phyloP scores from a whole-genome alignment of 768 basidiomycete genomes.

The Pleurotus platypus region DNA sequence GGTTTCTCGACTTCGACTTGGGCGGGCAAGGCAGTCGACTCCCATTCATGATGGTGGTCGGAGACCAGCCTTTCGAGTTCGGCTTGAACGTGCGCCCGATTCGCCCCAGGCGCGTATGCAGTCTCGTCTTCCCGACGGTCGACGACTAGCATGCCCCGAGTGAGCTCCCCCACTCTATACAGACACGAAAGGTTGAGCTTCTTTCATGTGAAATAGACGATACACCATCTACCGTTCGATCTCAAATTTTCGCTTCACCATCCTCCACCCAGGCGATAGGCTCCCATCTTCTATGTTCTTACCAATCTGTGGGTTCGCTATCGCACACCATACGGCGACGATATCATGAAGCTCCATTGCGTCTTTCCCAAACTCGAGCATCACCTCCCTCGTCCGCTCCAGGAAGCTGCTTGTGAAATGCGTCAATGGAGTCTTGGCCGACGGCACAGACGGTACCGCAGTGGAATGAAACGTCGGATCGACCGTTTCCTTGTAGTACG shows the following conservation, averaged over 20 bases:
- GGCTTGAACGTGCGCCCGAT: slow-evolving; percentile 60
- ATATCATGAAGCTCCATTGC: slow-evolving; percentile 91
- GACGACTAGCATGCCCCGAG: slow-evolving; percentile 84
- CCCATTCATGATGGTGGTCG: slow-evolving; percentile 31
- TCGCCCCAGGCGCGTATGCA: slow-evolving; percentile 64
- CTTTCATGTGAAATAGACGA: background rate
- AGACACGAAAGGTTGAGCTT: background rate
- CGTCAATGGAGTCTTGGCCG: slow-evolving; percentile 52
- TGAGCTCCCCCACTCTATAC: slow-evolving; percentile 67
- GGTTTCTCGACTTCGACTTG: slow-evolving; percentile 44
- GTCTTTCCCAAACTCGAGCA: slow-evolving; percentile 79
- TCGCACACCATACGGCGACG: slow-evolving; percentile 84
- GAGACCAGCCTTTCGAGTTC: slow-evolving; percentile 35
- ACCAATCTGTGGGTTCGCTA: slow-evolving; percentile 56
- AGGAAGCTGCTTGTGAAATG: slow-evolving; percentile 83
- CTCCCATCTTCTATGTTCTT: slow-evolving; percentile 20
- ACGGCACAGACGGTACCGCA: slow-evolving; percentile 38
- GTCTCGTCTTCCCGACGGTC: slow-evolving; percentile 67
- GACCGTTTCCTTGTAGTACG: slow-evolving; percentile 50
- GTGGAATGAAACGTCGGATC: slow-evolving; percentile 60
- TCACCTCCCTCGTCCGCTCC: slow-evolving; percentile 69
- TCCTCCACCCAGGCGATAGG: slow-evolving; percentile 54
- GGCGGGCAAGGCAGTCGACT: slow-evolving; percentile 52
- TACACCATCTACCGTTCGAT: slow-evolving; percentile 55
- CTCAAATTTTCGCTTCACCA: slow-evolving; percentile 50